phyloP scores from a whole-genome alignment of 345 rosid species.

The thale cress (Arabidopsis thaliana) region DNA sequence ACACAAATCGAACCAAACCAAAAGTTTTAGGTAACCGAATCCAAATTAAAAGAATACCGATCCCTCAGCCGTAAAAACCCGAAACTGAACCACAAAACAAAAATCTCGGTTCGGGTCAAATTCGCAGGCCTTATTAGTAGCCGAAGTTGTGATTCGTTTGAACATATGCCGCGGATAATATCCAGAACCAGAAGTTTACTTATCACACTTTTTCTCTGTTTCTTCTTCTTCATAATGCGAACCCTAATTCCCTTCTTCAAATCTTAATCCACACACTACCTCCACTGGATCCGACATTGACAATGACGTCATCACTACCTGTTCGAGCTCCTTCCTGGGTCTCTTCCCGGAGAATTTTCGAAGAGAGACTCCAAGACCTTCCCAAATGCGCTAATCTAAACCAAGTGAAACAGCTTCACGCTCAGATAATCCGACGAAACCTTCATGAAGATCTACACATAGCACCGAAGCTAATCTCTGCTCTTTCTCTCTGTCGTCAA shows the following conservation, averaged over 20 bases:
- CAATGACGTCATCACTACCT: constrained; percentile 57
- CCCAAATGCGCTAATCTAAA: constrained; percentile 66
- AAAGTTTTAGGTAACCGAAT: no score
- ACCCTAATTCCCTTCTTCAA: not conserved
- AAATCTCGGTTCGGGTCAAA: no score
- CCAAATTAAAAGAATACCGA: no score
- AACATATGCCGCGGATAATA: constrained; percentile 25
- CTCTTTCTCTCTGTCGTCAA: constrained; percentile 70
- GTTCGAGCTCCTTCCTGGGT: constrained; percentile 73
- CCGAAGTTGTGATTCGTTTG: not conserved
- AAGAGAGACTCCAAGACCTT: constrained; percentile 71
- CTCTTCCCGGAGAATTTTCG: constrained; percentile 67
- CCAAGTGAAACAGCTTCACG: constrained; percentile 73
- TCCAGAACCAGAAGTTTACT: constrained; percentile 31
- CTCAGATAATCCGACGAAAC: constrained; percentile 66
- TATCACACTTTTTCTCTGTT: not conserved
- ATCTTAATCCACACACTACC: not conserved
- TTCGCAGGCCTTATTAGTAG: no score
- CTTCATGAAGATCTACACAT: constrained; percentile 63
- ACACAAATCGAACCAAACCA: no score
- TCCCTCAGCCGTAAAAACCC: no score
- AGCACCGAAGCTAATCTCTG: constrained; percentile 73
- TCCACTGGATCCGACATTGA: constrained; percentile 31
- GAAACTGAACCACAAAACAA: no score
- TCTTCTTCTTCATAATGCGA: constrained; percentile 8